Base-by-base conservation (phyloP, 768 basidiomycete species). In the Mycena polygramma region DNA sequence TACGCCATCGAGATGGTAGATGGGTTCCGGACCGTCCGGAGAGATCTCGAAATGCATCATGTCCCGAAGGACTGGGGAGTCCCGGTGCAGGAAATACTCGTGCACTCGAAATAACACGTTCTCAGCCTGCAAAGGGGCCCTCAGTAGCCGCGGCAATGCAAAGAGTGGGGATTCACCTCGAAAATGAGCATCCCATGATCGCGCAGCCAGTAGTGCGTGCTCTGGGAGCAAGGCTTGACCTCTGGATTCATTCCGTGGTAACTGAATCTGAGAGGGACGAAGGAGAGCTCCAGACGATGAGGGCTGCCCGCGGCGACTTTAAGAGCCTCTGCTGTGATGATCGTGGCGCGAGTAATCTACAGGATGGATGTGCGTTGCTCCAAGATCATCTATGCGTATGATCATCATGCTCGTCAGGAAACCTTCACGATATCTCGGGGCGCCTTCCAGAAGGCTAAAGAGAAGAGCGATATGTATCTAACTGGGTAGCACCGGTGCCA, bases 51-150 rank as follows among this genome's bases (percentile, higher is more conserved):
- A 9, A 19, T 41, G 72, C 66, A 80, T 77, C 76, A 83, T 78
- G 45, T 77, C 79, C 15, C 79, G 75, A 66, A 83, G 82, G 39
- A 80, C 78, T 36, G 79, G 75, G 17, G 82, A 82, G 66, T 83
- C 81, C n/a, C 81, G 77, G 64, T 78, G 75, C 30, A 83, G 69
- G 65, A 83, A 79, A 67, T 81, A 80, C 6, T 77, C 75, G 62
- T 83, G 81, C 6, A 82, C 80, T 24, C 78, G 78, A 74, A 81
- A 84, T 37, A 83, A 66, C 1, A 75, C 73, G 36, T 76, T 73
- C 62, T 83, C 79, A 1, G 81, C 82, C 83, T 84, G 65, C 11
- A 20, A 24, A 11, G 30, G 30, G 30, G 30, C 7, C 7, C 26
- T 62, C n/a, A 66, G 61, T 11, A 15, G 4, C 11, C 41, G 41